phyloP scores from a whole-genome alignment of 2,329 filamentous ascomycete genomes.

The Xylogone sp. region DNA sequence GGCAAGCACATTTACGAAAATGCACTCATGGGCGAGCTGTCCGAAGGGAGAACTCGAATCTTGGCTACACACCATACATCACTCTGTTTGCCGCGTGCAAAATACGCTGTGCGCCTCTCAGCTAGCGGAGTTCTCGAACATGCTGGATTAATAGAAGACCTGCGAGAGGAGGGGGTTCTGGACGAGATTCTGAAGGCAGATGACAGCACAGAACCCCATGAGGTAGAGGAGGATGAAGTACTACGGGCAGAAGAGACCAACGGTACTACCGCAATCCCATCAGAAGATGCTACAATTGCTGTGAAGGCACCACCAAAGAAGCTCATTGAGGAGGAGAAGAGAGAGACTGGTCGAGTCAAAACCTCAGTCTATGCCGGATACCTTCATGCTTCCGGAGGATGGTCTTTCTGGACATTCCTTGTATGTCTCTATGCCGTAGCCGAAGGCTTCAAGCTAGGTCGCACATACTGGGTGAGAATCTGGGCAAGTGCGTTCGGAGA shows the following conservation, averaged over 20 bases:
- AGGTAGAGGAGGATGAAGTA: constrained; percentile 43
- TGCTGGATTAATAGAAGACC: constrained; percentile 59
- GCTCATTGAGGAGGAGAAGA: constrained; percentile 69
- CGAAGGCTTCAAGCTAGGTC: constrained; percentile 28
- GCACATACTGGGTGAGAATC: constrained; percentile 59
- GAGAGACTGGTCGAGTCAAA: constrained; percentile 66
- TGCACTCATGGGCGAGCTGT: constrained; percentile 67
- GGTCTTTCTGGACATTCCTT: constrained; percentile 54
- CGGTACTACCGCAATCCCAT: constrained; percentile 35
- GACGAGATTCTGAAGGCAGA: constrained; percentile 53
- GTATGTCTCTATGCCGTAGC: constrained; percentile 45
- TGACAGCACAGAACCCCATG: constrained; percentile 27
- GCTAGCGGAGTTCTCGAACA: constrained; percentile 59
- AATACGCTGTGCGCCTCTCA: constrained; percentile 67
- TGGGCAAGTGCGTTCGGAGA: constrained; percentile 49
- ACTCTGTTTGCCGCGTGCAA: constrained; percentile 64
- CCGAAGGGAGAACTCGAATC: constrained; percentile 65
- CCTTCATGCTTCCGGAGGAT: constrained; percentile 60
- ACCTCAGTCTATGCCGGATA: constrained; percentile 63
- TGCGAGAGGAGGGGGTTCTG: constrained; percentile 50
- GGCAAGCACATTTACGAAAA: constrained; percentile 74
- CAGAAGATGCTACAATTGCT: constrained; percentile 37
- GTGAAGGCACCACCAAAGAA: constrained; percentile 41
- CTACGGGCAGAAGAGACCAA: constrained; percentile 44
- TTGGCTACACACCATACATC: constrained; percentile 76